Conservation (phyloP, 352 stramenopile species). For the Phytopythium mirpurense region DNA sequence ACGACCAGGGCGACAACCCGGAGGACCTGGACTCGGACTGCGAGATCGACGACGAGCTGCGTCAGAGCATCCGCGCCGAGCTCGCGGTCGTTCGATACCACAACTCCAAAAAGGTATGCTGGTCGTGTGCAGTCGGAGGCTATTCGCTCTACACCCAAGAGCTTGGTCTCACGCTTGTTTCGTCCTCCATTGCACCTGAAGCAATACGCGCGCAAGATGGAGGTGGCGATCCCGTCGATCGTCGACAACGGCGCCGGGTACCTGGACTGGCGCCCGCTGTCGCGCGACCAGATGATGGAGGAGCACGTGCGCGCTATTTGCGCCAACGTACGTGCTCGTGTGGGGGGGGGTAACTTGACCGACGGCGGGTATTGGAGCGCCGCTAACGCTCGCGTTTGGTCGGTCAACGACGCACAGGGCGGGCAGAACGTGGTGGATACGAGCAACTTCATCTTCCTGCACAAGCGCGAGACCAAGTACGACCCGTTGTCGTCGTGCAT, state of each 20-base stretch:
- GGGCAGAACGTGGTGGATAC: slow-evolving; percentile 77
- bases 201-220: slow-evolving; percentile 75
- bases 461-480: slow-evolving; percentile 88
- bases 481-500: slow-evolving; percentile 90
- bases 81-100: slow-evolving; percentile 71
- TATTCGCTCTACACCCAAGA: no score
- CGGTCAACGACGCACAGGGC: slow-evolving; percentile 24
- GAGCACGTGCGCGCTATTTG: slow-evolving; percentile 62
- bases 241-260: slow-evolving; percentile 53
- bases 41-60: slow-evolving; percentile 69
- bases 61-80: slow-evolving; percentile 70
- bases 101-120: slow-evolving; percentile 57
- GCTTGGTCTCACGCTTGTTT: no score
- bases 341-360: no score
- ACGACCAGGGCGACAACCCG: slow-evolving; percentile 81
- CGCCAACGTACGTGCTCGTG: slow-evolving; percentile 30
- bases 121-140: neutral
- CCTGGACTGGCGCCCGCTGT: slow-evolving; percentile 68
- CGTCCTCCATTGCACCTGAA: no score
- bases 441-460: slow-evolving; percentile 75
- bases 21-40: slow-evolving; percentile 82
- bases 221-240: slow-evolving; percentile 73
- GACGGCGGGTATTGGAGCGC: neutral
- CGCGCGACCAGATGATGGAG: slow-evolving; percentile 76
- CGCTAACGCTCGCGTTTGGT: slow-evolving; percentile 4